A percentile compares a stretch with the other conserved stretches of the same genome.
These are phyloP conservation scores for Sphagnum fallax DNA, from an alignment of 228 moss, liverwort and hornwort genomes.

Conservation along the genomic window DNA sequence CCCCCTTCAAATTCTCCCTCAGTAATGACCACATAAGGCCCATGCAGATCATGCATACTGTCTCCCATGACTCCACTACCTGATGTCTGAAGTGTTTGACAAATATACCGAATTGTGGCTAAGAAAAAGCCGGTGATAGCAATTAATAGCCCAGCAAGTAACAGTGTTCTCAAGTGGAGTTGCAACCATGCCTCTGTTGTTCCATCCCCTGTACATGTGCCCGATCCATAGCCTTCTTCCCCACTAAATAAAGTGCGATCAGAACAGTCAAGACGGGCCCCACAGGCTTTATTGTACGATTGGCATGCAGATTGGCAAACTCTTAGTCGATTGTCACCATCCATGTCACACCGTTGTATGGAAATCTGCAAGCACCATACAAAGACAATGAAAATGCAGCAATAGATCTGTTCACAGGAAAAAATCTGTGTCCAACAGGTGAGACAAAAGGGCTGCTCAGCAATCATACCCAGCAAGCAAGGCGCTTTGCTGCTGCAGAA, in stretches of 20 bases:
- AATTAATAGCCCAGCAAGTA: conserved; percentile 25
- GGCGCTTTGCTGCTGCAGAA: conserved; percentile 71
- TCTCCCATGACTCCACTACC: conserved; percentile 4
- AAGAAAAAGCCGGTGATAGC: conserved; percentile 39
- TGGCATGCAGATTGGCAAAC: conserved; percentile 80
- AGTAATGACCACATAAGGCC: conserved; percentile 16
- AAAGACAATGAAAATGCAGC: too few relatives aligned
- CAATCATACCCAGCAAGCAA: conserved; percentile 69
- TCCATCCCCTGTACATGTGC: conserved; percentile 66
- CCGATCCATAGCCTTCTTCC: conserved; percentile 53
- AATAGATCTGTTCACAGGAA: too few relatives aligned
- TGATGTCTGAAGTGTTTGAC: conserved; percentile 2
- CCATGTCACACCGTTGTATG: conserved; percentile 71
- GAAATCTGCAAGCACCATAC: conserved; percentile 39
- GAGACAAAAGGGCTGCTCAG: too few relatives aligned
- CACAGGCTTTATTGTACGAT: conserved; percentile 73
- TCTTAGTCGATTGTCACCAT: conserved; percentile 69
- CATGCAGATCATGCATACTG: conserved; percentile 10
- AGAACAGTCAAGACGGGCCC: conserved; percentile 67
- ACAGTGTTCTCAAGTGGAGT: conserved; percentile 41
- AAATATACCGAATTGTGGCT: conserved; percentile 31
- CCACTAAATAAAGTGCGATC: conserved; percentile 77
- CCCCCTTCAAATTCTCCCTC: conserved; percentile 1
- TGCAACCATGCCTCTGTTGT: conserved; percentile 56
- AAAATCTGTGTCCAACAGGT: too few relatives aligned